phyloP scores from a whole-genome alignment of 257 asterid genomes.

The Nicotiana tabacum region DNA sequence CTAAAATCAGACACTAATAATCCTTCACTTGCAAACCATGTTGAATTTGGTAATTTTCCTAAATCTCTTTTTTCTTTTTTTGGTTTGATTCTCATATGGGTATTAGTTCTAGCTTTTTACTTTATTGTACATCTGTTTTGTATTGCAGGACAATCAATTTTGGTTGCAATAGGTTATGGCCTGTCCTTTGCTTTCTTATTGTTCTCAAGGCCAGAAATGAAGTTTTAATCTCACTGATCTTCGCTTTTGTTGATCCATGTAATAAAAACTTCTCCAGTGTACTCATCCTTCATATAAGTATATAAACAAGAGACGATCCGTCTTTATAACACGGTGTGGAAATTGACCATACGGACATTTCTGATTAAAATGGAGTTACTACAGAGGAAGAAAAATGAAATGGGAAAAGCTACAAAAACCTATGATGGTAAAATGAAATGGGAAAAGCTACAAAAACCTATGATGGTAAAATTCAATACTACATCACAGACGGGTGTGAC shows the following conservation, averaged over 20 bases:
- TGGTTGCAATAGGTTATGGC: constrained; percentile 25
- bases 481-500: constrained; percentile 3
- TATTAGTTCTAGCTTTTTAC: background rate
- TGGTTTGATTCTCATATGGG: background rate
- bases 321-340: background rate
- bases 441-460: background rate
- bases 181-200: constrained; percentile 18
- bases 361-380: background rate
- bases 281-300: background rate
- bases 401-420: background rate
- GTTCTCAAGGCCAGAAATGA: constrained; percentile 17
- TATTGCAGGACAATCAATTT: constrained; percentile 25
- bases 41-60: constrained; percentile 13
- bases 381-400: background rate
- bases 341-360: background rate
- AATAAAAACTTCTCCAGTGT: background rate
- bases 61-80: background rate
- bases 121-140: background rate
- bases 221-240: constrained; percentile 8
- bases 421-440: background rate
- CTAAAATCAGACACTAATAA: constrained; percentile 13
- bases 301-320: too few relatives aligned
- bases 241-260: too few relatives aligned
- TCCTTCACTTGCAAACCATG: constrained; percentile 7
- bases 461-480: background rate